Evolutionary conservation across 106 monocot genomes (phyloP), one percentile per base, ranked within the genome.

Genomic region (Acanthochlamys bracteata): DNA sequence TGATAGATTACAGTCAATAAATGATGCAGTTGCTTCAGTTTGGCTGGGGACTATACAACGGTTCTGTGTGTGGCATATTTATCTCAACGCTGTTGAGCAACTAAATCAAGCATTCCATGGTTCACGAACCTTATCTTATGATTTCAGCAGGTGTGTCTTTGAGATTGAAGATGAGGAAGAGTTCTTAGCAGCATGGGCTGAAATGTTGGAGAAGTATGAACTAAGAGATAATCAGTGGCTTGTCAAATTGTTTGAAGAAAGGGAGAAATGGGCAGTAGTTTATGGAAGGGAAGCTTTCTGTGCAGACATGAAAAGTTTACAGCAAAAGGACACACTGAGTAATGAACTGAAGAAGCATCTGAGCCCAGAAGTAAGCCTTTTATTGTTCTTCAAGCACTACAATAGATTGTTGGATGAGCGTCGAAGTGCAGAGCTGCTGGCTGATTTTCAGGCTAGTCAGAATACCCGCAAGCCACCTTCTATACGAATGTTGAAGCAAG

Each of bases 191-290:
- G 77, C 76, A 33, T 90, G 89, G 85, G 53, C 55, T 16, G 42
- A 60, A 57, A 80, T 90, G 76, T 66, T 85, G 53, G 84, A 78
- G 41, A 85, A 75, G 53, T 85, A 85, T 72, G 85, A 83, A 60
- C 80, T 90, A 41, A 75, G 66, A 62, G 89, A 90, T 75, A 90
- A 85, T 59, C 76, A 68, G 59, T 90, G 89, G 89, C 71, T 90
- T 63, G 59, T n/a, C 39, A 58, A 69, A 45, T 55, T 82, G 41
- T 82, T 82, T 59, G 66, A 69, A 20, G 69, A 77, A 39, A 82
- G 66, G 64, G 82, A 80, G 57, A 89, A 77, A 63, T 89, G 85
- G 89, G 81, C 85, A 42, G 67, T 85, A 57, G 82, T 60, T 14
- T 89, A 85, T 70, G 62, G 66, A 14, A 66, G 78, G 33, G 74